These are phyloP conservation scores for Chloropicon primus DNA, from an alignment of 139 green algal species.

Conservation along the genomic window DNA sequence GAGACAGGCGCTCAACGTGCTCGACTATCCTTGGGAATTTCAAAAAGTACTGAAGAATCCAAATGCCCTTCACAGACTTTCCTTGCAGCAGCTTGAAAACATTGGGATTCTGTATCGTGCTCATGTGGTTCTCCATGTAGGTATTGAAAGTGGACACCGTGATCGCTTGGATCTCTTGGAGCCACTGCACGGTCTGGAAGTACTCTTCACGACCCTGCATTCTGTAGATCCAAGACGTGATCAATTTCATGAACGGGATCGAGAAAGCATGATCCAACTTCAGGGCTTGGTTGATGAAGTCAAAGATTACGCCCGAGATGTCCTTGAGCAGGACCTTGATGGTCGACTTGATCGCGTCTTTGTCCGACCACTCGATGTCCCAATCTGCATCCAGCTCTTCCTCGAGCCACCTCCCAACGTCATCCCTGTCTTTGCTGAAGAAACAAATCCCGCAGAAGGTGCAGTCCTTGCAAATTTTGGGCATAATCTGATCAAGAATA, in stretches of 20 bases:
- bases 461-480: neutral
- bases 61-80: neutral
- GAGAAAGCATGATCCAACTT: neutral
- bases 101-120: neutral
- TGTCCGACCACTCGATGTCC: neutral
- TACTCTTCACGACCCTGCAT: neutral
- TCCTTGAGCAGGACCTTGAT: neutral
- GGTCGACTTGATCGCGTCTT: neutral
- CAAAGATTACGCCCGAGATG: neutral
- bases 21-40: neutral
- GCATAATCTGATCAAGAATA: neutral
- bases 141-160: neutral
- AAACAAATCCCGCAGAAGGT: neutral
- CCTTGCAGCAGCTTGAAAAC: neutral
- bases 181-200: neutral
- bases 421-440: neutral
- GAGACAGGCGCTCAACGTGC: neutral
- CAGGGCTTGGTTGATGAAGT: neutral
- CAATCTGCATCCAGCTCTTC: neutral
- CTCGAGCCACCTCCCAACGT: neutral
- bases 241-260: neutral
- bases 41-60: neutral
- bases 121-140: neutral
- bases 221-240: neutral
- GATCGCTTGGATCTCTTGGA: neutral